phyloP scores from a whole-genome alignment of 192 early-diverging fungal species.

The Pilaira anomala region DNA sequence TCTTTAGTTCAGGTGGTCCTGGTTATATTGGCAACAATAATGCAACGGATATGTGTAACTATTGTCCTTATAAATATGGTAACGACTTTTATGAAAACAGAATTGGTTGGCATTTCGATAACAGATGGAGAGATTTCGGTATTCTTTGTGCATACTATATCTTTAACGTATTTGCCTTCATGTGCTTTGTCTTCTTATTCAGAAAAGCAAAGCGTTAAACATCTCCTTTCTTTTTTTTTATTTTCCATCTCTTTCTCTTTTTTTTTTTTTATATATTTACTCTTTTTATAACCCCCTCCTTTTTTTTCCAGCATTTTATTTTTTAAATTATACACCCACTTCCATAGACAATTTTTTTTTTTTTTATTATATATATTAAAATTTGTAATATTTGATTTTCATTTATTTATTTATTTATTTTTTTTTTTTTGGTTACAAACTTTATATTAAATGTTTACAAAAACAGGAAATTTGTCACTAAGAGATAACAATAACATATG shows the following conservation, averaged over 20 bases:
- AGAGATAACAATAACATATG: too few species aligned
- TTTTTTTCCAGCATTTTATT: too few species aligned
- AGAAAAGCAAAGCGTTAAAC: constrained; percentile 42
- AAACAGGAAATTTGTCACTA: too few species aligned
- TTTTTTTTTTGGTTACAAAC: too few species aligned
- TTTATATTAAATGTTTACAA: too few species aligned
- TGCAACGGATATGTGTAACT: constrained; percentile 48
- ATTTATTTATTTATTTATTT: too few species aligned
- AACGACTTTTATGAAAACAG: constrained; percentile 28
- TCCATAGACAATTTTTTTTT: background rate
- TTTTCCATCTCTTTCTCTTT: background rate
- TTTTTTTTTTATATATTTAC: background rate
- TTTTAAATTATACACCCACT: background rate
- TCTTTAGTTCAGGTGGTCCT: constrained; percentile 38
- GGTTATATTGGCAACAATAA: constrained; percentile 59
- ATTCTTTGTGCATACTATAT: constrained; percentile 54
- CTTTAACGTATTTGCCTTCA: constrained; percentile 46
- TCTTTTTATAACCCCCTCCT: background rate
- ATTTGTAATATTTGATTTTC: too few species aligned
- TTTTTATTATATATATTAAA: background rate
- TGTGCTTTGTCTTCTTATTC: constrained; percentile 42
- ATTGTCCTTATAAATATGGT: constrained; percentile 45
- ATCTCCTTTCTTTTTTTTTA: background rate
- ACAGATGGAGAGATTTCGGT: constrained; percentile 63
- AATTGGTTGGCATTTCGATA: constrained; percentile 51